Evolutionary conservation across 371 early-diverging fungal species (phyloP).

Genomic region (Actinomucor elegans): DNA sequence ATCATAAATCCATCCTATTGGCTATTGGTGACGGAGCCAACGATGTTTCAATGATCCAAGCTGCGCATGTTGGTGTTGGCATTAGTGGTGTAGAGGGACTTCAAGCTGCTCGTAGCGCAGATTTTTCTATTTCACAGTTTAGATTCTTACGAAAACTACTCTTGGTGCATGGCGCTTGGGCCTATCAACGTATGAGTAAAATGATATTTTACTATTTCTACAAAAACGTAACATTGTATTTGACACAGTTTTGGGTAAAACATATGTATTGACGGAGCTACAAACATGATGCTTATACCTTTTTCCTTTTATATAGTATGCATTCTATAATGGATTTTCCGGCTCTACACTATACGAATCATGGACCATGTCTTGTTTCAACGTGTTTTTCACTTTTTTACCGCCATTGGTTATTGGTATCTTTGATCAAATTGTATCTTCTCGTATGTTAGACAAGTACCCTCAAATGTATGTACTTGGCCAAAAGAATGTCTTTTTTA

Average conservation of each 20-base stretch:
- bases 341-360: constrained; percentile 78
- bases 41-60: constrained; percentile 97
- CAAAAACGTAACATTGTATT: constrained; percentile 81
- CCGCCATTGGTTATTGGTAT: constrained; percentile 78
- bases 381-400: constrained; percentile 78
- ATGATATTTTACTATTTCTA: constrained; percentile 81
- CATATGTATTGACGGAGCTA: too few relatives aligned
- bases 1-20: constrained; percentile 72
- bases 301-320: constrained; percentile 32
- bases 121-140: constrained; percentile 88
- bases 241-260: constrained; percentile 68
- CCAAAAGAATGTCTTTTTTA: constrained; percentile 84
- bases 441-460: constrained; percentile 68
- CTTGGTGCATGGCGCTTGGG: constrained; percentile 83
- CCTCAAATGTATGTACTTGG: constrained; percentile 87
- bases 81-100: constrained; percentile 81
- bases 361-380: constrained; percentile 69
- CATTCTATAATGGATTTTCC: constrained; percentile 80
- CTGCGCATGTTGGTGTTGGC: constrained; percentile 84
- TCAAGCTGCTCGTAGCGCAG: constrained; percentile 83
- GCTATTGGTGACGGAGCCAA: constrained; percentile 98
- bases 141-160: constrained; percentile 68
- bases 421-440: constrained; percentile 80
- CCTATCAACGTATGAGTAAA: constrained; percentile 73
- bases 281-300: too few relatives aligned